Evolutionary conservation across 352 stramenopile species (phyloP).

Genomic region (Phytopythium helicoides): DNA sequence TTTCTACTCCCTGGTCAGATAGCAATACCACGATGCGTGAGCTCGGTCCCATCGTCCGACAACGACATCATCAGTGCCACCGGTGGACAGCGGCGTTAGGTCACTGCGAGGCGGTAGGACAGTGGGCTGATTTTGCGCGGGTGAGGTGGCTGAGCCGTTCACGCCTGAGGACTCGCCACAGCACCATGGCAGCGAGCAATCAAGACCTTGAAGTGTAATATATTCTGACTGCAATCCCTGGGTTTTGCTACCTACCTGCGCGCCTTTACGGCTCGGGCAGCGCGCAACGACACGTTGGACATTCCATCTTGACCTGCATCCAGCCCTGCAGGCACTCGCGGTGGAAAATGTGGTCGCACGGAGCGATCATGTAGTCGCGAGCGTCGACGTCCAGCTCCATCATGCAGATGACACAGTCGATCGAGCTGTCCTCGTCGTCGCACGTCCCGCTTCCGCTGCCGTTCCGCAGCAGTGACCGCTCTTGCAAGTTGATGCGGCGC

Average conservation of each 20-base stretch:
- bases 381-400: conserved; percentile 74
- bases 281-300: conserved; percentile 91
- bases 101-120: no score
- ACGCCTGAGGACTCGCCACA: no score
- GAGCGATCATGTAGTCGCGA: conserved; percentile 94
- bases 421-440: conserved; percentile 57
- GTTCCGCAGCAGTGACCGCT: conserved; percentile 58
- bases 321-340: conserved; percentile 93
- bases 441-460: conserved; percentile 15
- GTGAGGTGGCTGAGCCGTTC: no score
- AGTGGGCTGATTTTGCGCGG: no score
- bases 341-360: conserved; percentile 97
- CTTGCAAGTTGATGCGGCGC: conserved; percentile 71
- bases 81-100: no score
- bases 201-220: neutral
- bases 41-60: no score
- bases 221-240: neutral
- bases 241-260: neutral
- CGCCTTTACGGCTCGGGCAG: conserved; percentile 78
- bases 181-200: no score
- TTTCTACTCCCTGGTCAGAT: no score
- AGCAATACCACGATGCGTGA: no score
- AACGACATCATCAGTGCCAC: no score
- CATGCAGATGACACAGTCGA: conserved; percentile 89
- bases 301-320: conserved; percentile 99